Base-by-base conservation (phyloP, 2,329 filamentous ascomycete species). In the Calonectria pauciramosa region DNA sequence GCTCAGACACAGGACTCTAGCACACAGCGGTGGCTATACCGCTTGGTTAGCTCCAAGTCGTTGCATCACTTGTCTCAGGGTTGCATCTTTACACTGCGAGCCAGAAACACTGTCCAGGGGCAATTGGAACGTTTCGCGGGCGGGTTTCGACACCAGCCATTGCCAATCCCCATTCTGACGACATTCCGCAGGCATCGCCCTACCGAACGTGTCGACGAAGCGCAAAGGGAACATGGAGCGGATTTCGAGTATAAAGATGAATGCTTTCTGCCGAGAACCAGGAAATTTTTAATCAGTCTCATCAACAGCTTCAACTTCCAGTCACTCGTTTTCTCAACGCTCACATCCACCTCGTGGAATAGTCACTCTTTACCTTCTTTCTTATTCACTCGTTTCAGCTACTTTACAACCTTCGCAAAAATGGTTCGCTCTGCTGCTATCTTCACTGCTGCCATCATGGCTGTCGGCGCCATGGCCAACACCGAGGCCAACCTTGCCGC, bases 321-420 rank as follows among this genome's bases (percentile, higher is more conserved):
- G 30, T 70, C 68, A 52, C 68, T 70, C 68, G 26, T 70, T 70
- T 70, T 16, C 23, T 64, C 49, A 38, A 28, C 34, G 14, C 47
- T 30, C 41, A 68, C 49, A 52, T 63, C 68, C 41, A 70, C 68
- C 38, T 64, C 18, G 68, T 64, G 68, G 56, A 70, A 51, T 51
- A 7, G 23, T 54, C 65, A 54, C 41, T 70, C 56, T n/a, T 52
- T 63, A 26, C 65, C 16, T 36, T 18, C 30, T 54, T 69, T 63
- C 32, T 51, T 36, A 70, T 52, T 52, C 68, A 63, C 56, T 70
- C 56, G 32, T 70, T 70, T 64, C 20, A 41, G 44, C 5, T 7
- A 26, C 51, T 49, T 63, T 52, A 30, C 23, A 14, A 59, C 68
- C 18, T 4, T 54, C 52, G 47, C 34, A 23, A 68, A 13, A 8